Evolutionary conservation across 208 protist genomes (phyloP).

Genomic region (Wallacemonas rigidus): DNA sequence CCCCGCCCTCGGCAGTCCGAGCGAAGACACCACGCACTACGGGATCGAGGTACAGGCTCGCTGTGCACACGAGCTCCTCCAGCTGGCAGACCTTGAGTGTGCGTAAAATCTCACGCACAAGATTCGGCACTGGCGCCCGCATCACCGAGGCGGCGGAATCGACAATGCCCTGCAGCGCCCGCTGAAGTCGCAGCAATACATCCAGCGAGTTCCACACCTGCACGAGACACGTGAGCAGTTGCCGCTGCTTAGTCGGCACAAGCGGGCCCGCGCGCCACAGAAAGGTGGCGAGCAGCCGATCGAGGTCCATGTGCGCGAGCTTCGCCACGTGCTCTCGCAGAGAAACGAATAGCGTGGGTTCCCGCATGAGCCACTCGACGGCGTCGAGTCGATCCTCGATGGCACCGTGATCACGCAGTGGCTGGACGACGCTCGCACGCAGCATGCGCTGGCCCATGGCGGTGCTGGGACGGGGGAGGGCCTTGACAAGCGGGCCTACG

Average conservation of each 20-base stretch:
- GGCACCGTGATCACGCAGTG: slow-evolving; percentile 55
- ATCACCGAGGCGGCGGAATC: background rate
- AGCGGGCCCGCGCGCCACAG: background rate
- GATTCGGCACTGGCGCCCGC: slow-evolving; percentile 9
- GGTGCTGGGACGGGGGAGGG: slow-evolving; percentile 67
- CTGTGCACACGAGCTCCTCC: slow-evolving; percentile 30
- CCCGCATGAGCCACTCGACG: slow-evolving; percentile 67
- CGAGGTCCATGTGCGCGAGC: slow-evolving; percentile 38
- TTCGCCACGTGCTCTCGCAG: slow-evolving; percentile 27
- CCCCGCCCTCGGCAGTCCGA: too few relatives aligned
- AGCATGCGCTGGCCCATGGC: slow-evolving; percentile 75
- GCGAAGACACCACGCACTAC: background rate
- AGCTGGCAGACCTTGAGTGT: slow-evolving; percentile 38
- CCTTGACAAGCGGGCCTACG: slow-evolving; percentile 52
- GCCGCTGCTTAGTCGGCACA: slow-evolving; percentile 1
- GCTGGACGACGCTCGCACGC: slow-evolving; percentile 72
- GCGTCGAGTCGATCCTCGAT: slow-evolving; percentile 75
- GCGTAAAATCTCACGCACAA: slow-evolving; percentile 32
- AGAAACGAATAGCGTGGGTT: slow-evolving; percentile 30
- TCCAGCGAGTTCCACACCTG: slow-evolving; percentile 4
- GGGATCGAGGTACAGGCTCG: slow-evolving; percentile 36
- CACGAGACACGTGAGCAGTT: slow-evolving; percentile 10
- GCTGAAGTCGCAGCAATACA: background rate
- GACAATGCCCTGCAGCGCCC: background rate
- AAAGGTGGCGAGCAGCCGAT: slow-evolving; percentile 27